A percentile compares a stretch with the other conserved stretches of the same genome.
Evolutionary conservation across 2,329 filamentous ascomycete species (phyloP).

Genomic region (Xylaria arbuscula): DNA sequence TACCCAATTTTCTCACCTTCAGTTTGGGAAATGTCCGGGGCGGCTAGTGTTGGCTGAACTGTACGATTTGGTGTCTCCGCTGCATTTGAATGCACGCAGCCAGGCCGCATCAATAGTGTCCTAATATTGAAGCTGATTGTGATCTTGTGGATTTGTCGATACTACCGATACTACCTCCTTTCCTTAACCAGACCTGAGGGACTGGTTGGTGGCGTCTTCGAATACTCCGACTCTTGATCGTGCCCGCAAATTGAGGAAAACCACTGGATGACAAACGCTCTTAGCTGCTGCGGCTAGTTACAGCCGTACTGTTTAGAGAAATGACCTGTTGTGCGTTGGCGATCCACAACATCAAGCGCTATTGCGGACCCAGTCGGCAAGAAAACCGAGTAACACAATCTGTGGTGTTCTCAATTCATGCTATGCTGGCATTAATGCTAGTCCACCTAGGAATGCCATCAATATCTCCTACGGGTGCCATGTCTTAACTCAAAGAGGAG

Average conservation of each 20-base stretch:
- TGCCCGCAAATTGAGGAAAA: background rate
- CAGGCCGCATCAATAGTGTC: conserved; percentile 21
- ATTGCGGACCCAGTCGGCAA: background rate
- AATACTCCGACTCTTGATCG: background rate
- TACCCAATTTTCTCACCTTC: background rate
- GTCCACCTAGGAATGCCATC: no score
- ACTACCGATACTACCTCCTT: conserved; percentile 9
- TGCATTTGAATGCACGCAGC: background rate
- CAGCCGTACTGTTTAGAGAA: background rate
- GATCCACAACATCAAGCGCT: background rate
- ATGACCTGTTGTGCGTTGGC: conserved; percentile 8
- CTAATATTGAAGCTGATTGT: background rate
- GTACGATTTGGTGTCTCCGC: no score
- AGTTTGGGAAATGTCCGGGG: no score
- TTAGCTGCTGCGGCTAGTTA: background rate
- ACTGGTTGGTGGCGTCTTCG: background rate
- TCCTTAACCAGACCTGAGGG: conserved; percentile 8
- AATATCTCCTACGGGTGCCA: no score
- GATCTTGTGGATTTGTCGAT: background rate
- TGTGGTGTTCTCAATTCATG: background rate
- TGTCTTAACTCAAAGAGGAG: no score
- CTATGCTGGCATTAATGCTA: no score
- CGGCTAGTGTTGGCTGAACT: no score
- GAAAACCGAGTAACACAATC: background rate
- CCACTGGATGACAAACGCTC: background rate